Evolutionary conservation across 2,329 filamentous ascomycete genomes (phyloP), one percentile per base, ranked within the genome.

Genomic region (Xylaria sp.): DNA sequence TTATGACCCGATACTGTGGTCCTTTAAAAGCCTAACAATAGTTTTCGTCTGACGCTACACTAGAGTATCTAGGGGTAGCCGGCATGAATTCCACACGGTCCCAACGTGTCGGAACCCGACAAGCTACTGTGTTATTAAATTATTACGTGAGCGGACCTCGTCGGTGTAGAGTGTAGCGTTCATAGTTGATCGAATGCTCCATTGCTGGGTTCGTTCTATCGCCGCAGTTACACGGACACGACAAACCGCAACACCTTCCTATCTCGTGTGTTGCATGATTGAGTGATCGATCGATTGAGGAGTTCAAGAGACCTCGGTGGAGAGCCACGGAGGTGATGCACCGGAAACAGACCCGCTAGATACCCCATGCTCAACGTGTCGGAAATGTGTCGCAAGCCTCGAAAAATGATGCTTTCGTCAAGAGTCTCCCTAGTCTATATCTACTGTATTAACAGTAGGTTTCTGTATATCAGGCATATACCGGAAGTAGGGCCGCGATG

Each of bases 1-100:
- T 51, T 17, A 65, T 62, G 66, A 65, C 62, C 66, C 66, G 62
- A 63, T 60, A 54, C 38, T 54, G 38, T 55, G 66, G 62, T 65
- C 54, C 66, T 59, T 45, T 25, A 47, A 36, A 57, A 36, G 59
- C 56, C 50, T 54, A 22, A 66, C 39, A 25, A 63, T 31, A 31
- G 20, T 42, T 47, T 38, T 38, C 45, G 13, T 47, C 38, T 58
- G 38, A 15, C 11, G 39, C 31, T 29, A 39, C n/a, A 33, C 49
- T 53, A 33, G 31, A 31, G 25, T 11, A 29, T 49, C n/a, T n/a
- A n/a, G n/a, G 29, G 50, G 38, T 17, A 27, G 49, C 61, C 20
- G 25, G 5, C n/a, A 45, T 56, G 25, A 60, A 25, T 13, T 7
- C 59, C 22, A 45, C 50, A 61, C 51, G 10, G 62, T 59, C 39